A percentile compares a stretch with the other conserved stretches of the same genome.
phyloP scores from a whole-genome alignment of 2,329 filamentous ascomycete species.

The Bipolaris bicolor region DNA sequence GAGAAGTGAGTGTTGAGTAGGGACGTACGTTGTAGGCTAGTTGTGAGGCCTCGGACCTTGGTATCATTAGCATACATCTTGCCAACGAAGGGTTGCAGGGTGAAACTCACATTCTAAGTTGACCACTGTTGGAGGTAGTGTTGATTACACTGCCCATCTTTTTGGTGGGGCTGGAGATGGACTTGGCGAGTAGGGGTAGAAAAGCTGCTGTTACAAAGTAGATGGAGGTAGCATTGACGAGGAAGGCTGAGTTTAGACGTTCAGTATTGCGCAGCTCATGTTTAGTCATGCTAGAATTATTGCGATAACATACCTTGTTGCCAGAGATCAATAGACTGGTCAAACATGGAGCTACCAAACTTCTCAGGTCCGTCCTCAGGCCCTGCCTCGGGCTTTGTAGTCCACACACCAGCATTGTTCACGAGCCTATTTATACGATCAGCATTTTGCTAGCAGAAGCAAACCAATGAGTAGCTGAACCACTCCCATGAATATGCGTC shows the following conservation, averaged over 20 bases:
- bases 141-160: background rate
- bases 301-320: background rate
- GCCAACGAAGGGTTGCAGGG: background rate
- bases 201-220: slow-evolving; percentile 1
- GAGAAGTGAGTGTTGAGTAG: background rate
- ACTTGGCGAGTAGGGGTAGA: background rate
- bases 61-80: background rate
- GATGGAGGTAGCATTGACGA: background rate
- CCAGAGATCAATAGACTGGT: slow-evolving; percentile 2
- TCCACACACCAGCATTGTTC: background rate
- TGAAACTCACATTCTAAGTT: background rate
- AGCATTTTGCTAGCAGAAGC: background rate
- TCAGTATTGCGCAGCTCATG: background rate
- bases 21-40: background rate
- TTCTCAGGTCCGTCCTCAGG: background rate
- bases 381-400: background rate
- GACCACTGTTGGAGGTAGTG: background rate
- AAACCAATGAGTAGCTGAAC: background rate
- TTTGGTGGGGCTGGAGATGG: background rate
- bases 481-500: background rate
- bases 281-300: background rate
- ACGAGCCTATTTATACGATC: background rate
- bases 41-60: background rate
- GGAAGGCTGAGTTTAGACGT: background rate
- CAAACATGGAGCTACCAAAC: background rate